Evolutionary conservation across 768 basidiomycete genomes (phyloP).

Genomic region (Trametes sanguinea): DNA sequence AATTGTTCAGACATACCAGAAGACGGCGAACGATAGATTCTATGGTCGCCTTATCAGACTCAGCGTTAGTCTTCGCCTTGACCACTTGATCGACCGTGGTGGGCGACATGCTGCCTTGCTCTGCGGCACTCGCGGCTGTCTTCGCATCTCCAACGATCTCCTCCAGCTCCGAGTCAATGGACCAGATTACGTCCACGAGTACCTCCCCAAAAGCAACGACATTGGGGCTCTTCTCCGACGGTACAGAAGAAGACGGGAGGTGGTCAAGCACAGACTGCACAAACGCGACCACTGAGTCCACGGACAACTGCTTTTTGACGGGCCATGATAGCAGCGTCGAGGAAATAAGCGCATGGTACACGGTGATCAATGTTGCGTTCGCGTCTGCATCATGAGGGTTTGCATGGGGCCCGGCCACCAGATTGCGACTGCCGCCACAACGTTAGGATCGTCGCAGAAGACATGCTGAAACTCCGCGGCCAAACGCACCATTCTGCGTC

Average conservation of each 20-base stretch:
- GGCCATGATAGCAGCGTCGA: slow-evolving; percentile 61
- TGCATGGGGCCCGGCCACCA: slow-evolving; percentile 60
- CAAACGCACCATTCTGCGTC: slow-evolving; percentile 60
- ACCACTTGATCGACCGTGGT: slow-evolving; percentile 23
- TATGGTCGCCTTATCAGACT: slow-evolving; percentile 65
- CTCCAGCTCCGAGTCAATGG: slow-evolving; percentile 75
- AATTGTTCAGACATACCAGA: slow-evolving; percentile 47
- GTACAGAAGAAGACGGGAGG: slow-evolving; percentile 61
- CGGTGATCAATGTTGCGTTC: slow-evolving; percentile 60
- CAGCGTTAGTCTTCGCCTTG: slow-evolving; percentile 53
- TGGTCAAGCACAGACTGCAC: slow-evolving; percentile 59
- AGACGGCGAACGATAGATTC: slow-evolving; percentile 59
- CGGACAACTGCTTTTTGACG: slow-evolving; percentile 46
- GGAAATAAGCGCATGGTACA: slow-evolving; percentile 68
- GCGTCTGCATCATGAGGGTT: slow-evolving; percentile 55
- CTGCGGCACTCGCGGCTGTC: slow-evolving; percentile 34
- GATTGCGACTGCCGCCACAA: slow-evolving; percentile 51
- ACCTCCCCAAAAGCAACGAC: slow-evolving; percentile 60
- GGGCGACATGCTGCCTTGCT: slow-evolving; percentile 24
- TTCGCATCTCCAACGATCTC: slow-evolving; percentile 61
- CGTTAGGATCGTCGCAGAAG: slow-evolving; percentile 17
- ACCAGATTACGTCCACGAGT: slow-evolving; percentile 81
- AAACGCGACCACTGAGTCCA: slow-evolving; percentile 59
- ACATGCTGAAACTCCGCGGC: slow-evolving; percentile 9
- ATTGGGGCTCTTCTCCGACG: slow-evolving; percentile 40